Conservation (phyloP, 2,329 filamentous ascomycete genomes). For the Aspergillus aculeatus region DNA sequence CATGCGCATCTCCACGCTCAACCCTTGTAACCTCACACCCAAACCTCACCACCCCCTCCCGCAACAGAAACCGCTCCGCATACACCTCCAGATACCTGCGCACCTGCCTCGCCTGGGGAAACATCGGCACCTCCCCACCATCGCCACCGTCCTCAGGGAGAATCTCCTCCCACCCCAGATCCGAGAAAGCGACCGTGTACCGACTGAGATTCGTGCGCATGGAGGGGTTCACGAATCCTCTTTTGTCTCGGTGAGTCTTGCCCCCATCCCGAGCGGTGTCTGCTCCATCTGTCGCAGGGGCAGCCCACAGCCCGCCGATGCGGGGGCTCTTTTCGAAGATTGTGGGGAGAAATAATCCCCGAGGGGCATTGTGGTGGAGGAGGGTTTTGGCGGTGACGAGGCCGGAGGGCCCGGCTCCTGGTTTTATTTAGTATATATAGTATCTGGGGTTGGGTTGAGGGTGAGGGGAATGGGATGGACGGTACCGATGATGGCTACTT, state of each 20-base stretch:
- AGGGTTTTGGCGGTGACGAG: slow-evolving; percentile 72
- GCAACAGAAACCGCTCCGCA: slow-evolving; percentile 53
- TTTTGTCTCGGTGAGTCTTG: too few species aligned
- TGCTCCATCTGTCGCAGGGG: too few species aligned
- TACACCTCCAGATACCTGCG: slow-evolving; percentile 71
- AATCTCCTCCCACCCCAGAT: slow-evolving; percentile 62
- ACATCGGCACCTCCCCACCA: slow-evolving; percentile 54
- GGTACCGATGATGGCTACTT: slow-evolving; percentile 56
- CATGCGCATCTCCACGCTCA: slow-evolving; percentile 16
- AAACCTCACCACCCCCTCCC: slow-evolving; percentile 44
- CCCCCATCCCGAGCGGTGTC: too few species aligned
- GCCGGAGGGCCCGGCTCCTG: slow-evolving; percentile 68
- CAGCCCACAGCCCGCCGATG: slow-evolving; percentile 74
- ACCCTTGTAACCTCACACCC: slow-evolving; percentile 44
- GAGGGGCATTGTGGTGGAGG: slow-evolving; percentile 55
- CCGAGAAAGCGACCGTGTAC: slow-evolving; percentile 64
- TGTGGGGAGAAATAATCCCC: slow-evolving; percentile 61
- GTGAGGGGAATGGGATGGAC: not conserved
- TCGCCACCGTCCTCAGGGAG: not conserved
- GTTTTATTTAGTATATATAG: not conserved
- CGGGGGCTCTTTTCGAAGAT: slow-evolving; percentile 66
- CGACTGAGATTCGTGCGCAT: slow-evolving; percentile 66
- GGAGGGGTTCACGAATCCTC: slow-evolving; percentile 56
- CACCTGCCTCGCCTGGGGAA: slow-evolving; percentile 75
- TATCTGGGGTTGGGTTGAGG: not conserved